These are phyloP conservation scores for Penicillium hordei DNA, from an alignment of 2,329 filamentous ascomycete species.

Conservation along the genomic window DNA sequence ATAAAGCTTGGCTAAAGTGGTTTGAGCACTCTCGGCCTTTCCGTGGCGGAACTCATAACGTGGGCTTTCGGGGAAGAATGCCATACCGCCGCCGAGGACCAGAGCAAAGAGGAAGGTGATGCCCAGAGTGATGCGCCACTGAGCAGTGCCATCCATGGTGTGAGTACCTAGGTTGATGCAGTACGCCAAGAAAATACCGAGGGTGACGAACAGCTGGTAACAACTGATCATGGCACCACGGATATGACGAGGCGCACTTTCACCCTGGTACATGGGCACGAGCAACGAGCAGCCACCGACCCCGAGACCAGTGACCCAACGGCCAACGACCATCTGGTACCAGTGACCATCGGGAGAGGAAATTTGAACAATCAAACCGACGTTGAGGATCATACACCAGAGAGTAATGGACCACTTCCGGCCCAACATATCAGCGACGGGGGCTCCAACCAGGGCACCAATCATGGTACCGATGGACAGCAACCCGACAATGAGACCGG, in stretches of 20 bases:
- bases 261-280: slow-evolving; percentile 50
- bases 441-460: slow-evolving; percentile 42
- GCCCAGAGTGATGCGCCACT: slow-evolving; percentile 55
- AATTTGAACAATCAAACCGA: slow-evolving; percentile 48
- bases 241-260: slow-evolving; percentile 48
- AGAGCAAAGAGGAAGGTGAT: slow-evolving; percentile 58
- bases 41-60: slow-evolving; percentile 59
- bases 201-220: slow-evolving; percentile 51
- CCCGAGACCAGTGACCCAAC: slow-evolving; percentile 47
- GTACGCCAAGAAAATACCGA: slow-evolving; percentile 49
- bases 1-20: slow-evolving; percentile 56
- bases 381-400: slow-evolving; percentile 43
- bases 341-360: slow-evolving; percentile 38
- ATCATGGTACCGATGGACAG: slow-evolving; percentile 47
- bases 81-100: slow-evolving; percentile 56
- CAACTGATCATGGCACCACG: slow-evolving; percentile 49
- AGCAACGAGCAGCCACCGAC: slow-evolving; percentile 47
- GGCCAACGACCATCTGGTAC: slow-evolving; percentile 46
- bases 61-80: slow-evolving; percentile 57
- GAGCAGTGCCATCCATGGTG: slow-evolving; percentile 41
- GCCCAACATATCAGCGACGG: slow-evolving; percentile 44
- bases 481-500: slow-evolving; percentile 45
- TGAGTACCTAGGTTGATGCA: slow-evolving; percentile 49
- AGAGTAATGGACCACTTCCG: slow-evolving; percentile 45
- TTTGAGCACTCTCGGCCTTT: slow-evolving; percentile 51